Base-by-base conservation (phyloP, 2,329 filamentous ascomycete genomes). In the Leptodontidium sp. region DNA sequence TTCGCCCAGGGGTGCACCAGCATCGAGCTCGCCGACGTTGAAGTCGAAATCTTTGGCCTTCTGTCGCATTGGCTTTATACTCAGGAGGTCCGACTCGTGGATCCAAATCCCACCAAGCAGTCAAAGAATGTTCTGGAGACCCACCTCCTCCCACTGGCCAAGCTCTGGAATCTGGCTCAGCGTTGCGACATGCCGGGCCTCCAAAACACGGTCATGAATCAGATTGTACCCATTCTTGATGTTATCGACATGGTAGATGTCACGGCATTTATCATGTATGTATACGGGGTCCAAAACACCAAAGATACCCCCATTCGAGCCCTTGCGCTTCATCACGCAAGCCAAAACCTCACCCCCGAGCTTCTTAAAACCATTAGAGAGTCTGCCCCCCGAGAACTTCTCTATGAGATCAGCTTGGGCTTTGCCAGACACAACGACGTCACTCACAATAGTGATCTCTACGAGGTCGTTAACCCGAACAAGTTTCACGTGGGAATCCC, bases 61-160 rank as follows among this genome's bases (percentile, higher is more conserved):
- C 40, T 69, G 1, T 35, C 67, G 2, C 52, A 67, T 21, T 71
- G 67, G 67, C n/a, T 73, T 15, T 73, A 71, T 58, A 61, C 47
- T 8, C 64, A 67, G 24, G 58, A 45, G 4, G 50, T 63, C 15
- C 55, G 55, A 24, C 35, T 58, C 7, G 11, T 2, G 8, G 9
- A 58, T 14, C 55, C 35, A 7, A 9, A 24, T 4, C 17, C 35
- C 9, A n/a, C 17, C 7, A 43, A 43, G 35, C n/a, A 21, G 32
- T 12, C 6, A 2, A 40, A 24, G 35, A 58, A 40, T 24, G 35
- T 58, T 8, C 15, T 58, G 7, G 26, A 35, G 6, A 40, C 55
- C 3, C 55, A 58, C 7, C 55, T 58, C 11, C 35, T 58, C 2
- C 55, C 55, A 2, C 8, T 68, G 2, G 35, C 64, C 3, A 65